These are phyloP conservation scores for Macrophomina phaseolina DNA, from an alignment of 2,329 filamentous ascomycete genomes.

Conservation along the genomic window DNA sequence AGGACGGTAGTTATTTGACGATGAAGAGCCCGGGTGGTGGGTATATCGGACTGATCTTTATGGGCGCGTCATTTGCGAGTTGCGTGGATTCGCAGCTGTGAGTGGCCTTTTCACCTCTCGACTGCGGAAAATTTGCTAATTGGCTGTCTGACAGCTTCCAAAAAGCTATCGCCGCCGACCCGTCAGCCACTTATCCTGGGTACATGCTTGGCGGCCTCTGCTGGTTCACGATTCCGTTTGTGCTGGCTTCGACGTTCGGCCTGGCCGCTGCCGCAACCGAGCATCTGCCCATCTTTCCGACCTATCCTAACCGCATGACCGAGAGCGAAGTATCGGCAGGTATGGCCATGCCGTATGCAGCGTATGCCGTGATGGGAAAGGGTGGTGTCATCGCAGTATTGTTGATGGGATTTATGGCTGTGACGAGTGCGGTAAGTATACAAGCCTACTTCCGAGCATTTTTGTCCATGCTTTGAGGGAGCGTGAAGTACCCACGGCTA, in stretches of 20 bases:
- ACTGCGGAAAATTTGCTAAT: background rate
- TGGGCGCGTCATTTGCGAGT: conserved; percentile 22
- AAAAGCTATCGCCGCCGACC: conserved; percentile 26
- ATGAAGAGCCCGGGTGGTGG: conserved; percentile 59
- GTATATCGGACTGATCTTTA: conserved; percentile 24
- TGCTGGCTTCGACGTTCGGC: conserved; percentile 54
- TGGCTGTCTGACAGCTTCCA: background rate
- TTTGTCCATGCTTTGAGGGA: too few relatives aligned
- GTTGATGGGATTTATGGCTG: conserved; percentile 43
- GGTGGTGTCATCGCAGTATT: conserved; percentile 39
- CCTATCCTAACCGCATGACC: conserved; percentile 44
- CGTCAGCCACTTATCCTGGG: conserved; percentile 15
- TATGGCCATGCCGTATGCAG: conserved; percentile 39
- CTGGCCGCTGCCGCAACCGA: conserved; percentile 53
- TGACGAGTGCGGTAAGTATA: conserved; percentile 34
- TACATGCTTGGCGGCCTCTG: conserved; percentile 52
- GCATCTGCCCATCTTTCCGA: conserved; percentile 50
- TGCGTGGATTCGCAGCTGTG: conserved; percentile 21
- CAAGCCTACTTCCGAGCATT: too few relatives aligned
- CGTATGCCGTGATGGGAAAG: conserved; percentile 38
- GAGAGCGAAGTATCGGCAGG: conserved; percentile 38
- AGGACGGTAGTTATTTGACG: conserved; percentile 61
- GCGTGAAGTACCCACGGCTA: too few relatives aligned
- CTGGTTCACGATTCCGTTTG: conserved; percentile 57
- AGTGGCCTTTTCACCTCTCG: background rate